Base-by-base conservation (phyloP, 441 rosid species). In the Adansonia madagascariensis region DNA sequence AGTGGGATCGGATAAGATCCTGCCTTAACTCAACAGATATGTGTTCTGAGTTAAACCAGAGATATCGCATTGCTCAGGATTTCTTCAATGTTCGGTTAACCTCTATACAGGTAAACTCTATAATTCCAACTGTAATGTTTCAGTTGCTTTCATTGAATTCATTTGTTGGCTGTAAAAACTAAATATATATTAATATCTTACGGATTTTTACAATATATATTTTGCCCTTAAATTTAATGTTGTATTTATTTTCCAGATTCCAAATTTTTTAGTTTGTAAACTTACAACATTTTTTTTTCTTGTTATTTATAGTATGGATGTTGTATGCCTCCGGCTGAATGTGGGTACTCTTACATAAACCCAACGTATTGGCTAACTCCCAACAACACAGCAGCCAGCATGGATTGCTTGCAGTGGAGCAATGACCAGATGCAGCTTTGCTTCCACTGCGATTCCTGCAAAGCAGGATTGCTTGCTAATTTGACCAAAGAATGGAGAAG, bases 341-440 rank as follows among this genome's bases (percentile, higher is more conserved):
- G 99, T 63, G 99, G 98, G n/a, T 95, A 86, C 85, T 90, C 94
- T 4, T 95, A 91, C 31, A 90, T 93, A 73, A 95, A 92, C 60
- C 95, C 99, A 3, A 93, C 98, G 0, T 89, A 95, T 53, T 95
- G 99, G 98, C 92, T 95, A 44, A 93, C 93, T 80, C 96, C 97
- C 15, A 95, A 91, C 49, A 80, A 91, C 84, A 89, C 69, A 64
- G 89, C 89, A 0, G 97, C 92, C 0, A 97, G 89, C 78, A 89
- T 88, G 93, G 99, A 95, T 77, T 95, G 98, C 86, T 83, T 92
- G 55, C 85, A 91, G 1, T 93, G 99, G 98, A 92, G 89, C 89
- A 93, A 95, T 50, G 98, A 95, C 77, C 98, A 93, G 84, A 91
- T 78, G 70, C 91, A 88, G 24, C 89, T 95, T 6, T 95, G 99